These are phyloP conservation scores for Neurospora sp. DNA, from an alignment of 2,329 filamentous ascomycete species.

Conservation along the genomic window DNA sequence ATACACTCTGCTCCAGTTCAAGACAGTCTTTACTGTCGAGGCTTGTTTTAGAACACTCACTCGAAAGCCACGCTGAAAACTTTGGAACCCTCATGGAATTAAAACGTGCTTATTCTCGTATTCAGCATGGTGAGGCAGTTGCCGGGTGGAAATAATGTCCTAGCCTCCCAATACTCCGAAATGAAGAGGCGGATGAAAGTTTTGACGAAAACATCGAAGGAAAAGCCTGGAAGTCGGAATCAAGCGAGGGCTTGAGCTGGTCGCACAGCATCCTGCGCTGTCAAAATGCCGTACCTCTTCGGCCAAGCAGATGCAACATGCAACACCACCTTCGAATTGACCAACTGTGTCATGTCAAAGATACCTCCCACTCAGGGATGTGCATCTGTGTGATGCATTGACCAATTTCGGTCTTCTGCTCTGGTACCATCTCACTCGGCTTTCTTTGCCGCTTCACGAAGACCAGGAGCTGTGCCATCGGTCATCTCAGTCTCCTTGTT, in stretches of 20 bases:
- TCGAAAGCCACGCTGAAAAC: background rate
- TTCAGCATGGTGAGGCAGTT: background rate
- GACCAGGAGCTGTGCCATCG: constrained; percentile 37
- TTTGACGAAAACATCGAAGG: background rate
- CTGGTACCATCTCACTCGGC: constrained; percentile 29
- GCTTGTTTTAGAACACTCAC: background rate
- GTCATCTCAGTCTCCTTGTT: constrained; percentile 39
- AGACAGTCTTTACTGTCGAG: constrained; percentile 8
- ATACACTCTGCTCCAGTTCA: constrained; percentile 6
- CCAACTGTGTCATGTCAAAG: constrained; percentile 4
- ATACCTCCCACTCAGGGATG: constrained; percentile 1
- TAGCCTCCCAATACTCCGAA: background rate
- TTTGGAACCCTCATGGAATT: constrained; percentile 2
- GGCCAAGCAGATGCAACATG: constrained; percentile 8
- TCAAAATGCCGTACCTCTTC: constrained; percentile 16
- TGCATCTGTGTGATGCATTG: constrained; percentile 11
- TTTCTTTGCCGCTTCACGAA: constrained; percentile 40
- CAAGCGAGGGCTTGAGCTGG: constrained; percentile 1
- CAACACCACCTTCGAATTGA: constrained; percentile 3
- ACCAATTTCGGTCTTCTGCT: constrained; percentile 10
- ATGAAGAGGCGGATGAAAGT: background rate
- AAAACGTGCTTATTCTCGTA: constrained; percentile 2
- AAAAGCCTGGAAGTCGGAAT: background rate
- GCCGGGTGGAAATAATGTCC: background rate
- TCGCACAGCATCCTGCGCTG: constrained; percentile 12